Base-by-base conservation (phyloP, 345 rosid species). In the Psidium friedrichsthalianum region DNA sequence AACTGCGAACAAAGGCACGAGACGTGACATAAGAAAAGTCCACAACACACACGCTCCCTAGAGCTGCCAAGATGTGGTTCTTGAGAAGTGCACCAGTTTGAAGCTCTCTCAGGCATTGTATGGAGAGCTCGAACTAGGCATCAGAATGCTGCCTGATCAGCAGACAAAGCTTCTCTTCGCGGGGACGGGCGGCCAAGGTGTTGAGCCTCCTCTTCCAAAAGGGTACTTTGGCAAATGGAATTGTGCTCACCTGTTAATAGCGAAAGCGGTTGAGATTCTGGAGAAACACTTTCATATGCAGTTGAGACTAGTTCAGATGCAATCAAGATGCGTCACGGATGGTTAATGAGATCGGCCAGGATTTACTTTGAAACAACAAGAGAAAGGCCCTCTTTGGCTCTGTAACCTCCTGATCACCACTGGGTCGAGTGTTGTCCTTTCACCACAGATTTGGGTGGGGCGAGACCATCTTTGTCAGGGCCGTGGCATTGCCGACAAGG, bases 381-480 rank as follows among this genome's bases (percentile, higher is more conserved):
- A 87, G 90, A 93, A 7, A 92, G 96, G 92, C 99, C 99, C 51
- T 95, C 99, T 22, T 88, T 96, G 86, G 88, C 96, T 12, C n/a
- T 94, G 98, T 24, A 96, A 98, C 55, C 96, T 96, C 58, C 36
- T 96, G 87, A 95, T 96, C 82, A 96, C 99, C 1, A 94, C 98
- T 32, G 95, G 99, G 99, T 94, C 98, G 1, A 93, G 96, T n/a
- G 90, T 87, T 96, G 80, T 88, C 96, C 51, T 95, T 96, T 58
- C 85, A 91, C 93, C 0, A 93, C 98, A 2, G 97, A 96, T 96
- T 96, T 76, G 99, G 99, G 21, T 96, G 99, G 98, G 99, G 98
- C 56, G 95, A 94, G 90, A 97, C 99, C 16, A 85, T 92, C 82
- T 83, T 94, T 55, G 94, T 98, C 2, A 98, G 97, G 18, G 98